Conservation (phyloP, 306 rosid genomes). For the Fagus sylvatica region DNA sequence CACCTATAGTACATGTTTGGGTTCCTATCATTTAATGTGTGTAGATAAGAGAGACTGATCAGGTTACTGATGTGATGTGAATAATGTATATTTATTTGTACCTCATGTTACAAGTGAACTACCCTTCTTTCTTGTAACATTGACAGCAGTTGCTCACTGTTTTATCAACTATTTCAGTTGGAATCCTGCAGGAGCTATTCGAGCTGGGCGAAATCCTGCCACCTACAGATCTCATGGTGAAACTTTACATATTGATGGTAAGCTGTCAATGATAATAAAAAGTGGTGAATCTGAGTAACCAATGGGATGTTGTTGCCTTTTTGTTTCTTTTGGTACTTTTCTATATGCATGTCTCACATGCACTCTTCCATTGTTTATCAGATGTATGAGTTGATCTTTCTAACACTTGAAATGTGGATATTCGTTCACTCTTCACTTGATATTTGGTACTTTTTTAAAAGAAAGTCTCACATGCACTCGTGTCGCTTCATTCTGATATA, state of each 20-base stretch:
- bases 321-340: background rate
- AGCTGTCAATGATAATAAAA: constrained; percentile 27
- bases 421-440: background rate
- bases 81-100: background rate
- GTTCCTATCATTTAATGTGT: too few relatives aligned
- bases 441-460: too few relatives aligned
- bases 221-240: constrained; percentile 63
- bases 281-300: constrained; percentile 8
- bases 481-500: background rate
- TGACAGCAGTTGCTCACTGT: constrained; percentile 30
- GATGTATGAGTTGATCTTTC: background rate
- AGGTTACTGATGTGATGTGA: background rate
- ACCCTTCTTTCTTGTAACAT: too few relatives aligned
- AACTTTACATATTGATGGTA: constrained; percentile 78
- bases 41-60: background rate
- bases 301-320: background rate
- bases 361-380: background rate
- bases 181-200: constrained; percentile 93
- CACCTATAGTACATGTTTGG: too few relatives aligned
- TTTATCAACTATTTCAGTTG: constrained; percentile 60
- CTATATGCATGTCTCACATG: background rate
- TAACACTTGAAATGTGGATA: background rate
- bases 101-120: background rate
- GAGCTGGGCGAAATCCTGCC: constrained; percentile 87
- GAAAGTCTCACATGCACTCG: too few relatives aligned